Conservation (phyloP, 352 stramenopile genomes). For the Phytopythium litorale region DNA sequence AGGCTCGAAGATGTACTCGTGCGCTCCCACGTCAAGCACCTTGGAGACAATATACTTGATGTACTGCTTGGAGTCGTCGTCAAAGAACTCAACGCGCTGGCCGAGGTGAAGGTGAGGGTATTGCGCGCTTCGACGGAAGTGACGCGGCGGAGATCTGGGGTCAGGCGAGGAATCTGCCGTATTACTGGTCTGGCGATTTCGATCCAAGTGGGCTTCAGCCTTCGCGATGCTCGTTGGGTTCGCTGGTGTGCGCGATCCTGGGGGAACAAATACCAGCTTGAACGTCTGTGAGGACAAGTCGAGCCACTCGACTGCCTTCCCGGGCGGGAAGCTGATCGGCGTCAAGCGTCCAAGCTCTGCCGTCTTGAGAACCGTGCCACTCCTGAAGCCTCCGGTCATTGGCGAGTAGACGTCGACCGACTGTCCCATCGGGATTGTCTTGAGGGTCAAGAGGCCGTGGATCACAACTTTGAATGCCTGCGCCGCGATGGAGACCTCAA, state of each 20-base stretch:
- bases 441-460: constrained; percentile 39
- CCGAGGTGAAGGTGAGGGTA: constrained; percentile 15
- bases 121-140: constrained; percentile 6
- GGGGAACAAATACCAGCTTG: constrained; percentile 42
- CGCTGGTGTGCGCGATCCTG: background rate
- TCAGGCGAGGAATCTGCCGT: background rate
- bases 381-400: constrained; percentile 35
- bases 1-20: constrained; percentile 26
- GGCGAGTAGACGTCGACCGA: constrained; percentile 50
- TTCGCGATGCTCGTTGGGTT: background rate
- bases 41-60: constrained; percentile 23
- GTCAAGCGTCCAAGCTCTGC: constrained; percentile 38
- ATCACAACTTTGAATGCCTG: constrained; percentile 60
- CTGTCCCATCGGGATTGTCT: constrained; percentile 42
- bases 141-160: constrained; percentile 7
- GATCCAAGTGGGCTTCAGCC: background rate
- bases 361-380: constrained; percentile 32
- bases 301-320: constrained; percentile 41
- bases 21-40: constrained; percentile 7
- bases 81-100: constrained; percentile 26
- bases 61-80: constrained; percentile 20
- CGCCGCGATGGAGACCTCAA: constrained; percentile 24
- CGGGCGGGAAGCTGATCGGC: constrained; percentile 23
- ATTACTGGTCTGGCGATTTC: background rate
- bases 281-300: constrained; percentile 52